phyloP scores from a whole-genome alignment of 257 asterid genomes.

The Leptodermis oblonga region DNA sequence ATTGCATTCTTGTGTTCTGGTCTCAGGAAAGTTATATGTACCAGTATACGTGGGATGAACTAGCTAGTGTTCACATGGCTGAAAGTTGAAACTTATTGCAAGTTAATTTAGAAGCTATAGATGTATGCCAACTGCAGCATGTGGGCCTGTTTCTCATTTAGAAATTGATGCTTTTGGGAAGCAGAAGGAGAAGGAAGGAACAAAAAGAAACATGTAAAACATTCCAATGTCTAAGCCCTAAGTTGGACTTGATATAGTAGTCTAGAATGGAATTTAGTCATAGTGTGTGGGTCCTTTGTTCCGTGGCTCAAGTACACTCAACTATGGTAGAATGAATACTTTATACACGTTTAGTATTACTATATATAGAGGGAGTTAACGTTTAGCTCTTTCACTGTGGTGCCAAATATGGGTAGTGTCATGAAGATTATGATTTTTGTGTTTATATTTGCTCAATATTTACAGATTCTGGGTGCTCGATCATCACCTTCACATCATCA shows the following conservation, averaged over 20 bases:
- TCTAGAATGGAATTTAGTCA: neutral
- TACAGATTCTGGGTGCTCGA: neutral
- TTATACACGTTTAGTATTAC: no score
- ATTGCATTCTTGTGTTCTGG: neutral
- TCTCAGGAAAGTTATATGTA: no score
- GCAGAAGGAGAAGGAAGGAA: conserved; percentile 5
- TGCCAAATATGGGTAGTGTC: neutral
- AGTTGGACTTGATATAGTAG: neutral
- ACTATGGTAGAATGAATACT: no score
- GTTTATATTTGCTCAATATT: conserved; percentile 10
- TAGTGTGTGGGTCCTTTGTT: neutral
- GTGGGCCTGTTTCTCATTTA: neutral
- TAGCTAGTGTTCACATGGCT: no score
- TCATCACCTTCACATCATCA: neutral
- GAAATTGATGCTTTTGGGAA: conserved; percentile 12
- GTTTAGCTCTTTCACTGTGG: neutral
- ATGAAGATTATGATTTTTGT: conserved; percentile 9
- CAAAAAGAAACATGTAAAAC: conserved; percentile 1
- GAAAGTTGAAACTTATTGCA: neutral
- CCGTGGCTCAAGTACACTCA: no score
- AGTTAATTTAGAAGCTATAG: neutral
- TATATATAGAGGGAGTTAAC: neutral
- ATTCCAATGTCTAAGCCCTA: neutral
- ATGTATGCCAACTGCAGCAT: neutral
- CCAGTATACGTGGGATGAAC: no score